phyloP scores from a whole-genome alignment of 2,329 filamentous ascomycete genomes.

The Thermoascus crustaceus region DNA sequence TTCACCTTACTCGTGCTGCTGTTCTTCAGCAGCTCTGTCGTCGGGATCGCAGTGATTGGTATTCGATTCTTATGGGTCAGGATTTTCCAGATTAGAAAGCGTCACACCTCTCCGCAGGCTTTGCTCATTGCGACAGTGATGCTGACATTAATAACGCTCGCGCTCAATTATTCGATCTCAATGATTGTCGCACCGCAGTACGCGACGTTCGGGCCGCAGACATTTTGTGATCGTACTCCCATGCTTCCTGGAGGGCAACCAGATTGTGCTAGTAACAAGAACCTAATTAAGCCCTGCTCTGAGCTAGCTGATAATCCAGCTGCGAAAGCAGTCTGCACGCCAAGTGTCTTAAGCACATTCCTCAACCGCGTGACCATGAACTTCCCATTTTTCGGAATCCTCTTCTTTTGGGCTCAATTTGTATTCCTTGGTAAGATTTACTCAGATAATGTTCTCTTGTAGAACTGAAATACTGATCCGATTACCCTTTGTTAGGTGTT shows the following conservation, averaged over 20 bases:
- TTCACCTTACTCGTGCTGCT: slow-evolving; percentile 78
- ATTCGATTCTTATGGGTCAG: slow-evolving; percentile 95
- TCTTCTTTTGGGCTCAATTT: slow-evolving; percentile 97
- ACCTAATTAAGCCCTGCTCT: slow-evolving; percentile 72
- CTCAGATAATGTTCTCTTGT: slow-evolving; percentile 1
- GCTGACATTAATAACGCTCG: slow-evolving; percentile 79
- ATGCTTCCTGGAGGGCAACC: slow-evolving; percentile 57
- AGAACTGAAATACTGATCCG: slow-evolving; percentile 1
- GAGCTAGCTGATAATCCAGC: slow-evolving; percentile 63
- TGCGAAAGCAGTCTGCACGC: slow-evolving; percentile 78
- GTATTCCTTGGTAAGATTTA: slow-evolving; percentile 60
- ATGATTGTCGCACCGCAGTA: slow-evolving; percentile 97
- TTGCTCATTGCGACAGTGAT: slow-evolving; percentile 85
- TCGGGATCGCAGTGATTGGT: slow-evolving; percentile 76
- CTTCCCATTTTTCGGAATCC: slow-evolving; percentile 85
- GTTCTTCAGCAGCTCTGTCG: slow-evolving; percentile 80
- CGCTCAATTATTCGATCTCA: slow-evolving; percentile 83
- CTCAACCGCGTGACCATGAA: slow-evolving; percentile 87
- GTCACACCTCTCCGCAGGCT: slow-evolving; percentile 83
- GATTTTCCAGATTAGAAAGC: slow-evolving; percentile 83
- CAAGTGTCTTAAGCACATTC: slow-evolving; percentile 84
- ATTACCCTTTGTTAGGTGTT: slow-evolving; percentile 37
- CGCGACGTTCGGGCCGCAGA: slow-evolving; percentile 87
- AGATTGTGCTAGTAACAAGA: slow-evolving; percentile 59
- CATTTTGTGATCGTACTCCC: slow-evolving; percentile 72